phyloP scores from a whole-genome alignment of 371 early-diverging fungal genomes.

The Mucor saturninus region DNA sequence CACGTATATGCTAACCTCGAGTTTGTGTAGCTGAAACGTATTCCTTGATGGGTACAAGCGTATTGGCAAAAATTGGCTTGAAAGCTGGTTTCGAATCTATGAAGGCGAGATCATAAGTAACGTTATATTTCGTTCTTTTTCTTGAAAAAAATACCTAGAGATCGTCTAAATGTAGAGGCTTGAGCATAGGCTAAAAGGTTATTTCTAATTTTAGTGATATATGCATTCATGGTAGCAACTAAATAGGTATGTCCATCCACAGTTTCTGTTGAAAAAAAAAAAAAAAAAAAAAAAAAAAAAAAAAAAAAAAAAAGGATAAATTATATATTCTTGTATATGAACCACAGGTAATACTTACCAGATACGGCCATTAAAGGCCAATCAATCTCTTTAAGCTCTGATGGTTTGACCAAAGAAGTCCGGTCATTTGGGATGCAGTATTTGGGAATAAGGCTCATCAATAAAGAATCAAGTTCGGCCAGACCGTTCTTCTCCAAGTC shows the following conservation, averaged over 20 bases:
- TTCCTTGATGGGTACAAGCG: conserved; percentile 15
- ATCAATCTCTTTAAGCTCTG: conserved; percentile 13
- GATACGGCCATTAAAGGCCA: conserved; percentile 13
- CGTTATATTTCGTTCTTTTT: neutral
- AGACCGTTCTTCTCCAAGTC: conserved; percentile 17
- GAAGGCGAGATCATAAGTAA: neutral
- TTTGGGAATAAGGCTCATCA: conserved; percentile 23
- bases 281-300: neutral
- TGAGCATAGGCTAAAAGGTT: conserved; percentile 51
- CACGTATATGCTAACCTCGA: conserved; percentile 4
- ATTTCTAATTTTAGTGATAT: conserved; percentile 24
- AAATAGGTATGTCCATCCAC: neutral
- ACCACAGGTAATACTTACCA: conserved; percentile 9
- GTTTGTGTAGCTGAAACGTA: conserved; percentile 4
- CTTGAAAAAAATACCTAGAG: conserved; percentile 29
- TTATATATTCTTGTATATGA: too few species aligned
- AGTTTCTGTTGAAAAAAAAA: neutral
- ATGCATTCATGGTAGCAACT: conserved; percentile 14
- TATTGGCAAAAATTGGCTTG: conserved; percentile 24
- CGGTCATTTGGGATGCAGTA: conserved; percentile 20
- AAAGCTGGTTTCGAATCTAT: conserved; percentile 2
- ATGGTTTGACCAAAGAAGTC: conserved; percentile 20
- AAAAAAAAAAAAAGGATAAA: neutral
- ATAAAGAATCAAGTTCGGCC: conserved; percentile 6
- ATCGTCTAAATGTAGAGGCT: conserved; percentile 40